A percentile compares a stretch with the other conserved stretches of the same genome.
Conservation (phyloP, 2,329 filamentous ascomycete species). For the Botryotinia narcissicola region DNA sequence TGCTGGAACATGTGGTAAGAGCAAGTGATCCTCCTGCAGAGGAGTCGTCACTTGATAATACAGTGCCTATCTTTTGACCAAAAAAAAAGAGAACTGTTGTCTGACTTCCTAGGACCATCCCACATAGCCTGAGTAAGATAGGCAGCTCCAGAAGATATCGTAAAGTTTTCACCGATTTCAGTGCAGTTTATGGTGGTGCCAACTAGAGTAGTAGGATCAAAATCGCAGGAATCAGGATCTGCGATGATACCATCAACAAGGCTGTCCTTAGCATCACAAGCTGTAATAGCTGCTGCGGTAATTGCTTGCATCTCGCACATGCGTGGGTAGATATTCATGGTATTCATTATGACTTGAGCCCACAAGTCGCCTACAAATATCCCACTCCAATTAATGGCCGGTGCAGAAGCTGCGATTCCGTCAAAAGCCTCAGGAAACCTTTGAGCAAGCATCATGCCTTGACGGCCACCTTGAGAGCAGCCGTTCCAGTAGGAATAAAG, state of each 20-base stretch:
- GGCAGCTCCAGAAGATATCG: too few species aligned
- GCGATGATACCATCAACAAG: conserved; percentile 40
- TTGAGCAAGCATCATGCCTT: conserved; percentile 41
- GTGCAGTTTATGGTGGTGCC: too few species aligned
- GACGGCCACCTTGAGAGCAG: conserved; percentile 41
- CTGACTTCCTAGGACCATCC: too few species aligned
- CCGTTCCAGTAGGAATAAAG: conserved; percentile 42
- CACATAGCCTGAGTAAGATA: too few species aligned
- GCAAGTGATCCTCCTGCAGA: too few species aligned
- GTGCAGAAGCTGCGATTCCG: conserved; percentile 42
- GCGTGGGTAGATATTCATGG: background rate
- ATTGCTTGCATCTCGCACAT: background rate
- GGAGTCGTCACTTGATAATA: too few species aligned
- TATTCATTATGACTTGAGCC: background rate
- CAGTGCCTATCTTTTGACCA: too few species aligned
- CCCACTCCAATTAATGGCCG: conserved; percentile 38
- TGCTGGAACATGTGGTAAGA: too few species aligned
- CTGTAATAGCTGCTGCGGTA: conserved; percentile 42
- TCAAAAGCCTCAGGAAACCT: conserved; percentile 41
- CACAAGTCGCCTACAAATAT: background rate
- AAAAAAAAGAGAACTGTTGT: too few species aligned
- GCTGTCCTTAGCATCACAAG: conserved; percentile 51
- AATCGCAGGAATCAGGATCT: too few species aligned
- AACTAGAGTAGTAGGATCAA: too few species aligned
- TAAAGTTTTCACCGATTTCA: too few species aligned